Evolutionary conservation across 208 protist species (phyloP).

Genomic region (Trichomonas tenax): DNA sequence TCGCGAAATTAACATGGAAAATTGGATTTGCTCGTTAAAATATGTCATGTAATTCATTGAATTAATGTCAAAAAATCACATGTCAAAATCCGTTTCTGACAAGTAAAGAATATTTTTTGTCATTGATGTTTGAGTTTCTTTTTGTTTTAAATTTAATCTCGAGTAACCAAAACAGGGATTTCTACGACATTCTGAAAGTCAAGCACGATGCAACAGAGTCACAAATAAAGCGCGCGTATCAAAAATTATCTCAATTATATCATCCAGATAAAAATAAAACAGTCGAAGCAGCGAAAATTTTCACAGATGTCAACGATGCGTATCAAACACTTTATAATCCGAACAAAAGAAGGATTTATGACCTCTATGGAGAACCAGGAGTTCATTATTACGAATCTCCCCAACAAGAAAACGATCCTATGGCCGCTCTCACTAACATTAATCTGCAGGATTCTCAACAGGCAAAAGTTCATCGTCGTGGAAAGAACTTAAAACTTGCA

Average conservation of each 20-base stretch:
- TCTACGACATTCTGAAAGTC: background rate
- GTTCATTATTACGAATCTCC: background rate
- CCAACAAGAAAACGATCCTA: background rate
- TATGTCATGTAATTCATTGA: too few relatives aligned
- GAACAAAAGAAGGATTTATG: background rate
- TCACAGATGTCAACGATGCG: slow-evolving; percentile 9
- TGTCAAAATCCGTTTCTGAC: too few relatives aligned
- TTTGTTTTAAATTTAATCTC: background rate
- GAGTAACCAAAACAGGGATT: background rate
- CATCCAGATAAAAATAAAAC: slow-evolving; percentile 22
- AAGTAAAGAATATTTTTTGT: too few relatives aligned
- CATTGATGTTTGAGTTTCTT: background rate
- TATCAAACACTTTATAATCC: background rate
- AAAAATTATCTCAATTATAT: slow-evolving; percentile 20
- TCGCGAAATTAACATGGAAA: too few relatives aligned
- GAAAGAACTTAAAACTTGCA: background rate
- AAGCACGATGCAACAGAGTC: background rate
- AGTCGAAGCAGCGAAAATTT: background rate
- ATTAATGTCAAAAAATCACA: too few relatives aligned
- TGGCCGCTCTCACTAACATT: background rate
- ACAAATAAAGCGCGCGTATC: background rate
- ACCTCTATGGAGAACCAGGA: background rate
- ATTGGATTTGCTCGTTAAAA: too few relatives aligned
- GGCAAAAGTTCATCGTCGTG: background rate
- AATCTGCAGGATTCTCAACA: background rate